Evolutionary conservation across 23 red algal species (phyloP).

Genomic region (Gracilariopsis chorda): DNA sequence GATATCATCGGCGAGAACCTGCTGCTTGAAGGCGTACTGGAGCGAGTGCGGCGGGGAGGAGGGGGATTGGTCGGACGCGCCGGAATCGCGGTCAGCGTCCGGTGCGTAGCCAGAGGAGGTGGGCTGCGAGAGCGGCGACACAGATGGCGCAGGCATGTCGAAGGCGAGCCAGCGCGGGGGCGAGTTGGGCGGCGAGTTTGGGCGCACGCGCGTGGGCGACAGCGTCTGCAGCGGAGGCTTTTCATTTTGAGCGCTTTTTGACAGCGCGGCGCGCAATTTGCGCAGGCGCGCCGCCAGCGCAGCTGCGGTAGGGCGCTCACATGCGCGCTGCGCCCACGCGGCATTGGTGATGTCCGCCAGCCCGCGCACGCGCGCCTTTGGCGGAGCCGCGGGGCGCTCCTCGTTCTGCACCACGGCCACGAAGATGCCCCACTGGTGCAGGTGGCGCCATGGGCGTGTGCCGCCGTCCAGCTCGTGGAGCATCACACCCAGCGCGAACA

Average conservation of each 20-base stretch:
- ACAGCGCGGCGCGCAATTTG: not conserved
- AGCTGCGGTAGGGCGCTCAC: not conserved
- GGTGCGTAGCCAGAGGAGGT: no score
- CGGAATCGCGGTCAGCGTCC: not conserved
- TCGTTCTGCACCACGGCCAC: not conserved
- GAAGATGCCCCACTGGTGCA: slow-evolving; percentile 6
- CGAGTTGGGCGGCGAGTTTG: not conserved
- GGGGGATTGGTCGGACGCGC: not conserved
- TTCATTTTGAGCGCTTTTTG: not conserved
- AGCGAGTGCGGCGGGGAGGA: not conserved
- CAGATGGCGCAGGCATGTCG: not conserved
- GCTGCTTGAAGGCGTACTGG: slow-evolving; percentile 15
- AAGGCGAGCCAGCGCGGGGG: not conserved
- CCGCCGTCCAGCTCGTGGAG: slow-evolving; percentile 47
- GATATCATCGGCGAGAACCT: slow-evolving; percentile 19
- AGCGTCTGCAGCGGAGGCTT: not conserved
- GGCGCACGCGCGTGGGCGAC: not conserved
- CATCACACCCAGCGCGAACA: slow-evolving; percentile 60
- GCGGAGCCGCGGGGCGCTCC: slow-evolving; percentile 6
- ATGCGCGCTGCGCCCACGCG: slow-evolving; percentile 33
- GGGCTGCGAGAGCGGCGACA: not conserved
- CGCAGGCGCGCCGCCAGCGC: slow-evolving; percentile 12
- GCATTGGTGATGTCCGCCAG: slow-evolving; percentile 12
- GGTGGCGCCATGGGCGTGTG: not conserved
- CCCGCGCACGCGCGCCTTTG: not conserved